Percentiles rank a stretch among this genome's conserved stretches.
phyloP scores from a whole-genome alignment of 2,329 filamentous ascomycete genomes.

The Hymenoscyphus fraxineus region DNA sequence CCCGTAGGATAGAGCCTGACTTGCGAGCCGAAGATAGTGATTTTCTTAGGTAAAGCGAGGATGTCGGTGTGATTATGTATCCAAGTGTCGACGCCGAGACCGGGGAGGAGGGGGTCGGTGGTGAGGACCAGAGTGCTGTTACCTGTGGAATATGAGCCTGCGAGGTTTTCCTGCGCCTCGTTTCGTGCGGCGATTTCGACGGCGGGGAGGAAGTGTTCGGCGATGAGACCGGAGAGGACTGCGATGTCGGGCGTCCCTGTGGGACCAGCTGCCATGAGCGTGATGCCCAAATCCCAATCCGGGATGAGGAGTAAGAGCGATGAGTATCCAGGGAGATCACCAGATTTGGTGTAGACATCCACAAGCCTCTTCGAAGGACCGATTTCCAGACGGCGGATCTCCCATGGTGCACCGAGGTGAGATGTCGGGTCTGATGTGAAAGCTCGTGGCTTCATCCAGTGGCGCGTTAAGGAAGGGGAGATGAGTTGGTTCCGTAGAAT shows the following conservation, averaged over 20 bases:
- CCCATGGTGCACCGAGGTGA: conserved; percentile 30
- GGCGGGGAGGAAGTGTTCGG: neutral
- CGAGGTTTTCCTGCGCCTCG: neutral
- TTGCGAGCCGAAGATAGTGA: neutral
- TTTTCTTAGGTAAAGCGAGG: conserved; percentile 7
- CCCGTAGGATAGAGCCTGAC: neutral
- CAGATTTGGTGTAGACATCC: conserved; percentile 15
- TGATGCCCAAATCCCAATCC: neutral
- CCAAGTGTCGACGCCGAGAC: conserved; percentile 31
- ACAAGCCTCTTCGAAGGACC: conserved; percentile 11
- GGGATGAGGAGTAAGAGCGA: conserved; percentile 13
- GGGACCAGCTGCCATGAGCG: neutral
- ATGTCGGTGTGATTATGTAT: conserved; percentile 34
- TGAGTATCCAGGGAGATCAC: conserved; percentile 32
- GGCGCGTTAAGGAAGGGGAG: conserved; percentile 23
- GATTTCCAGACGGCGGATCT: conserved; percentile 22
- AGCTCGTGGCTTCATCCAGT: conserved; percentile 27
- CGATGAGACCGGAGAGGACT: neutral
- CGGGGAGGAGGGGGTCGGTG: conserved; percentile 20
- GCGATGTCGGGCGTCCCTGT: neutral
- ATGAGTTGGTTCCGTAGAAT: conserved; percentile 3
- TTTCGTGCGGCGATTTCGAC: neutral
- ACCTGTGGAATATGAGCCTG: neutral
- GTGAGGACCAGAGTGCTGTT: conserved; percentile 16
- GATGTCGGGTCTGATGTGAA: conserved; percentile 23